These are phyloP conservation scores for Emergomyces africanus DNA, from an alignment of 2,329 filamentous ascomycete genomes.

Conservation along the genomic window DNA sequence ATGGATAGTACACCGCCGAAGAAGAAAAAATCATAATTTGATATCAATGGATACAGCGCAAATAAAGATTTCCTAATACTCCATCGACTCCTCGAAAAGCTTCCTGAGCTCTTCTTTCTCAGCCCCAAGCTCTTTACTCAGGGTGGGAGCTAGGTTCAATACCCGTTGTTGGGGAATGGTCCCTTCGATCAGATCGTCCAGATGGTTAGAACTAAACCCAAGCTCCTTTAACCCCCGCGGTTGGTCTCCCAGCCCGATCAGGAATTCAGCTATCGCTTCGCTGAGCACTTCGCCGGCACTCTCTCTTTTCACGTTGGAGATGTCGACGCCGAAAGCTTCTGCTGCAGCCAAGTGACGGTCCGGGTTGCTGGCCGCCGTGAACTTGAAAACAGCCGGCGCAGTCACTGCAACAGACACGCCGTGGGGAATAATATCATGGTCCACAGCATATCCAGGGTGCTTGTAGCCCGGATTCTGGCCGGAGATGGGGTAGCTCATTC, in stretches of 20 bases:
- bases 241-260: constrained; percentile 77
- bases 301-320: constrained; percentile 74
- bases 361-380: constrained; percentile 83
- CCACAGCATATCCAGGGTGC: constrained; percentile 73
- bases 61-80: constrained; percentile 29
- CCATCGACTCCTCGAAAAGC: constrained; percentile 53
- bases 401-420: constrained; percentile 92
- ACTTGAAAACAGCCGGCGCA: constrained; percentile 84
- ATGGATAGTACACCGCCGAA: background rate
- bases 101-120: constrained; percentile 59
- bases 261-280: constrained; percentile 70
- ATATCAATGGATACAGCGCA: background rate
- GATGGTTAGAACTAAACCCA: constrained; percentile 62
- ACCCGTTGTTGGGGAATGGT: constrained; percentile 88
- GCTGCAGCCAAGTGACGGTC: constrained; percentile 83
- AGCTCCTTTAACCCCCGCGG: constrained; percentile 72
- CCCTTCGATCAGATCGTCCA: constrained; percentile 80
- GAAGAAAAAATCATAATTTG: background rate
- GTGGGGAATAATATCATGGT: constrained; percentile 75
- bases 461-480: constrained; percentile 87
- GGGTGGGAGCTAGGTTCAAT: constrained; percentile 74
- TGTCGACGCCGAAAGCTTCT: constrained; percentile 81
- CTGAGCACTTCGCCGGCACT: constrained; percentile 78
- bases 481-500: constrained; percentile 97
- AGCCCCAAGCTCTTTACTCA: constrained; percentile 55